Conservation (phyloP, 75 land plant species). For the Pseudotsuga menziesii region DNA sequence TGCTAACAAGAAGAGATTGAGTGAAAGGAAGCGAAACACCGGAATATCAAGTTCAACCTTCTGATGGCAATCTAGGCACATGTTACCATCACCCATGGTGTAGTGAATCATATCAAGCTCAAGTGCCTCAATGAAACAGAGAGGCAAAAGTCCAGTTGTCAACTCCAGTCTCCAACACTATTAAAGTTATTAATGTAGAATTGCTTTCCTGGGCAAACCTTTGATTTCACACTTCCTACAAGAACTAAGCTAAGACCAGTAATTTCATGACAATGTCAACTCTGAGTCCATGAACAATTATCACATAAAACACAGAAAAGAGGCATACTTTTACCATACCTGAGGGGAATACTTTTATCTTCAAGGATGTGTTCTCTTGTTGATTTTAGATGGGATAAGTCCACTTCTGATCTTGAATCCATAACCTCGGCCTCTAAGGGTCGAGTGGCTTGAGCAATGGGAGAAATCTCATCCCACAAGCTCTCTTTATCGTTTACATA, state of each 20-base stretch:
- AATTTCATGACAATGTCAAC: not conserved
- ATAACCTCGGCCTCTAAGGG: not conserved
- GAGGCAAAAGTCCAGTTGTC: not conserved
- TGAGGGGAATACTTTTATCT: conserved; percentile 48
- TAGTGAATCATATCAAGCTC: not conserved
- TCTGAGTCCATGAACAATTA: not conserved
- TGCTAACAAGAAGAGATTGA: not conserved
- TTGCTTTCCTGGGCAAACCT: not conserved
- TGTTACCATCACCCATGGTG: not conserved
- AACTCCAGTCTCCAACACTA: not conserved
- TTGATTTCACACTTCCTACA: not conserved
- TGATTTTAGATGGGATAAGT: not conserved
- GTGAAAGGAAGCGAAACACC: not conserved
- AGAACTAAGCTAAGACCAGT: conserved; percentile 1
- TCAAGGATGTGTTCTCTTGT: conserved; percentile 11
- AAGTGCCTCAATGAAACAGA: not conserved
- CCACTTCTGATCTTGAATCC: not conserved
- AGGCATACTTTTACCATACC: conserved; percentile 23
- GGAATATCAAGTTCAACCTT: not conserved
- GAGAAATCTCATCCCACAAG: conserved; percentile 24
- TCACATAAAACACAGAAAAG: not conserved
- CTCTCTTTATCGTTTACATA: conserved; percentile 45
- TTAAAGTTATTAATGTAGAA: not conserved
- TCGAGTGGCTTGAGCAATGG: not conserved
- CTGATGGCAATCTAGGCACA: not conserved